A percentile compares a stretch with the other conserved stretches of the same genome.
phyloP scores from a whole-genome alignment of 441 rosid genomes.

The Flueggea neowawraea region DNA sequence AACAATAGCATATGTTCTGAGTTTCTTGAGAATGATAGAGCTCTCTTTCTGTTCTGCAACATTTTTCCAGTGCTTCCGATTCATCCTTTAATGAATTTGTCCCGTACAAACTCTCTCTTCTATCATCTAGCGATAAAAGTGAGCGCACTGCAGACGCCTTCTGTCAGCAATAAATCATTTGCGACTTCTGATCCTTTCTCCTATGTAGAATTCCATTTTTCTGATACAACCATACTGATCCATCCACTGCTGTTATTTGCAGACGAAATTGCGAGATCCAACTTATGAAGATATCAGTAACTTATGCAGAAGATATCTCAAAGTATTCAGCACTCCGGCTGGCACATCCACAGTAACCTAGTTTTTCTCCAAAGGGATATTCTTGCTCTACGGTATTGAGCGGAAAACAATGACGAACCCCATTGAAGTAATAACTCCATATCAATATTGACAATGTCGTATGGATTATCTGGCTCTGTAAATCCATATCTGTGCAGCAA shows the following conservation, averaged over 20 bases:
- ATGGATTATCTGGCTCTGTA: slow-evolving; percentile 68
- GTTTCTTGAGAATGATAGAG: slow-evolving; percentile 63
- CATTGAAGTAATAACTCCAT: slow-evolving; percentile 67
- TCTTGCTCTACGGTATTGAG: slow-evolving; percentile 60
- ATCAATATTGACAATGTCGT: slow-evolving; percentile 81
- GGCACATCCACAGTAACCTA: slow-evolving; percentile 58
- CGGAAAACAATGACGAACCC: slow-evolving; percentile 59
- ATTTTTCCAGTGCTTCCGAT: slow-evolving; percentile 31
- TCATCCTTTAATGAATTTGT: slow-evolving; percentile 45
- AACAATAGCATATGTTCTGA: slow-evolving; percentile 39
- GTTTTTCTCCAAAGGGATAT: slow-evolving; percentile 64
- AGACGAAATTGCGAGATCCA: slow-evolving; percentile 50
- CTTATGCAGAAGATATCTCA: slow-evolving; percentile 59
- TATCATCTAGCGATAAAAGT: slow-evolving; percentile 49
- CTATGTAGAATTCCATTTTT: slow-evolving; percentile 23
- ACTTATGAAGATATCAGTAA: slow-evolving; percentile 38
- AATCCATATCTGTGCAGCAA: slow-evolving; percentile 94
- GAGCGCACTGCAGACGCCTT: slow-evolving; percentile 60
- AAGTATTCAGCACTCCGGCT: slow-evolving; percentile 73
- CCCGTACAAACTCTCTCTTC: slow-evolving; percentile 65
- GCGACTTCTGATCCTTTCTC: slow-evolving; percentile 34
- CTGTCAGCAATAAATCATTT: slow-evolving; percentile 48
- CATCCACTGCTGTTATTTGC: slow-evolving; percentile 19
- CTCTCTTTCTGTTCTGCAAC: slow-evolving; percentile 50
- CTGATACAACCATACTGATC: slow-evolving; percentile 26